These are phyloP conservation scores for Mycosphaerelloides madeirae DNA, from an alignment of 2,329 filamentous ascomycete genomes.

Conservation along the genomic window DNA sequence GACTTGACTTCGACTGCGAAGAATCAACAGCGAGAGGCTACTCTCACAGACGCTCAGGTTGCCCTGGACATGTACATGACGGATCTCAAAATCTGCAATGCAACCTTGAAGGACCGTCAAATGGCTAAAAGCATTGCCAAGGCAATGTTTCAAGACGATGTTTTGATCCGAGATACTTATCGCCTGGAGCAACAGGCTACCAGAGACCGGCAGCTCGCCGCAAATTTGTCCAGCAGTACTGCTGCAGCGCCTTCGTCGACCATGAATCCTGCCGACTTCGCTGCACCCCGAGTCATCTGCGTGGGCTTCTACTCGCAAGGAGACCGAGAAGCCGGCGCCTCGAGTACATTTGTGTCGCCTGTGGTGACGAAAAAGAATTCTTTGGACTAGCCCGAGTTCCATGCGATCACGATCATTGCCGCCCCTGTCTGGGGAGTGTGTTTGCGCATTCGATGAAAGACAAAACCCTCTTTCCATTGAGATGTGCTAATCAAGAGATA, in stretches of 20 bases:
- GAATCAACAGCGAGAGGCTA: slow-evolving; percentile 20
- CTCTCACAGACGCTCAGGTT: slow-evolving; percentile 13
- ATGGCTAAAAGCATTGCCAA: slow-evolving; percentile 22
- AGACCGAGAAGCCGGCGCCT: slow-evolving; percentile 2
- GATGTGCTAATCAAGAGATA: slow-evolving; percentile 48
- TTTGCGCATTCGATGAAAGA: slow-evolving; percentile 45
- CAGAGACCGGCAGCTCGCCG: slow-evolving; percentile 16
- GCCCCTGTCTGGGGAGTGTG: slow-evolving; percentile 43
- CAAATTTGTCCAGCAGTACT: too few relatives aligned
- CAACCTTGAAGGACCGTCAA: slow-evolving; percentile 15
- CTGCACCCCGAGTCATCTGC: slow-evolving; percentile 12
- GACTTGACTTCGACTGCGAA: slow-evolving; percentile 25
- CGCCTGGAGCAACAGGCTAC: slow-evolving; percentile 19
- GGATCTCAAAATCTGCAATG: slow-evolving; percentile 18
- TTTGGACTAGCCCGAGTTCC: slow-evolving; percentile 25
- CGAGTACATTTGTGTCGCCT: slow-evolving; percentile 27
- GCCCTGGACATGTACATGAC: slow-evolving; percentile 24
- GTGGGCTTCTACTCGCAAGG: slow-evolving; percentile 15
- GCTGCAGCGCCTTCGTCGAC: too few relatives aligned
- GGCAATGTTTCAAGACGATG: slow-evolving; percentile 17
- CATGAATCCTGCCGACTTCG: too few relatives aligned
- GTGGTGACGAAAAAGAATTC: slow-evolving; percentile 28
- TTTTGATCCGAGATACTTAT: slow-evolving; percentile 11
- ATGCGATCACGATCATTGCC: slow-evolving; percentile 50
- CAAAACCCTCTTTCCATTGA: slow-evolving; percentile 52